These are phyloP conservation scores for Fomitopsis schrenkii DNA, from an alignment of 1,284 basidiomycete species.

Conservation along the genomic window DNA sequence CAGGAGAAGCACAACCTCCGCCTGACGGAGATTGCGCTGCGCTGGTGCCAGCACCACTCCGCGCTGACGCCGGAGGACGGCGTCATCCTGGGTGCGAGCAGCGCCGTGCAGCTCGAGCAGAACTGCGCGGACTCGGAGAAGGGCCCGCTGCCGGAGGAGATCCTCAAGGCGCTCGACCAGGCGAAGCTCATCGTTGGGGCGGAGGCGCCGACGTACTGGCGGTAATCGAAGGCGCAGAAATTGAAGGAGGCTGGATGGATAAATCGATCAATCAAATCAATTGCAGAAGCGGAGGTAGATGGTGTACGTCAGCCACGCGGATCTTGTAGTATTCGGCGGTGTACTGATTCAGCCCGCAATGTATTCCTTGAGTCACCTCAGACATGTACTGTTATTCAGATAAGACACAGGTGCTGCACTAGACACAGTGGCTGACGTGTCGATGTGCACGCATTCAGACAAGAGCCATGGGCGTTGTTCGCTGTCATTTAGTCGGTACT, in stretches of 20 bases:
- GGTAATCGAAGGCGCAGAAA: constrained; percentile 22
- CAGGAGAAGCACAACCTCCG: constrained; percentile 38
- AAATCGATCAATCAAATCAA: too few relatives aligned
- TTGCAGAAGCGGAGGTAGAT: too few relatives aligned
- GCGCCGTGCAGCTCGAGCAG: constrained; percentile 33
- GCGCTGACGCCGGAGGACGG: constrained; percentile 36
- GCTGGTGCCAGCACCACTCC: constrained; percentile 45
- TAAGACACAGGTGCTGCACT: too few relatives aligned
- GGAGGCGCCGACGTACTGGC: constrained; percentile 46
- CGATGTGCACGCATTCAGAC: too few relatives aligned
- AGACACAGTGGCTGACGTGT: too few relatives aligned
- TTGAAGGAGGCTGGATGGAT: background rate
- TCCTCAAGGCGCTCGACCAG: constrained; percentile 47
- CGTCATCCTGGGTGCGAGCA: constrained; percentile 38
- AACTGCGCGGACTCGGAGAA: constrained; percentile 38
- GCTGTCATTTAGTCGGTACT: too few relatives aligned
- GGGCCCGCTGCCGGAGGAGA: constrained; percentile 46
- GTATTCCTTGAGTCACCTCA: too few relatives aligned
- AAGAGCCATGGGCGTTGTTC: too few relatives aligned
- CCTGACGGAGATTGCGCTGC: constrained; percentile 39
- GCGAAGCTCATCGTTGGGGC: constrained; percentile 42
- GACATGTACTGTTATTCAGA: too few relatives aligned
- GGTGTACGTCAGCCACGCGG: too few relatives aligned
- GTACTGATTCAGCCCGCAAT: too few relatives aligned
- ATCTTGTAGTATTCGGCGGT: too few relatives aligned